Evolutionary conservation across 768 basidiomycete species (phyloP).

Genomic region (Panus rudis): DNA sequence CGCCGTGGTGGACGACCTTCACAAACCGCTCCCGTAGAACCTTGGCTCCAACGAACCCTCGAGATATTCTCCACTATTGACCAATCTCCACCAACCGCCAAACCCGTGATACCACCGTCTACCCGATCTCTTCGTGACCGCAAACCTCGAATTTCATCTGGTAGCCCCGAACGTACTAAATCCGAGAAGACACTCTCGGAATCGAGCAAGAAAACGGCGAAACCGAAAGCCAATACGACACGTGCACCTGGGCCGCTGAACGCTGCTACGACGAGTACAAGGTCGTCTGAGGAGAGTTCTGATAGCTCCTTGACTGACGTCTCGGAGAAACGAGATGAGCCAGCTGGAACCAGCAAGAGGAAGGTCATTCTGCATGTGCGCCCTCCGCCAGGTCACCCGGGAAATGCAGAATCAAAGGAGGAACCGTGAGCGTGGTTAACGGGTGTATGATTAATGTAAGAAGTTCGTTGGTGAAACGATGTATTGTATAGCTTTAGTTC

Average conservation of each 20-base stretch:
- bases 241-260: neutral
- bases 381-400: no score
- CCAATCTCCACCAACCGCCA: constrained; percentile 10
- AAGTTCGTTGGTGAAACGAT: no score
- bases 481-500: no score
- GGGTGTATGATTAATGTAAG: no score
- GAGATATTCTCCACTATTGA: constrained; percentile 40
- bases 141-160: constrained; percentile 9
- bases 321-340: neutral
- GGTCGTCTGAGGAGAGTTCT: neutral
- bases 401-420: no score
- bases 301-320: neutral
- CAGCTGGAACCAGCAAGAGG: no score
- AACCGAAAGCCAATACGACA: neutral
- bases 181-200: neutral
- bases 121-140: constrained; percentile 47
- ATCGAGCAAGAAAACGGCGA: constrained; percentile 15
- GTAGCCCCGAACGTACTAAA: no score
- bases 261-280: constrained; percentile 1
- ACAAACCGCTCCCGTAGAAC: constrained; percentile 26
- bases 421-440: no score
- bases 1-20: constrained; percentile 44
- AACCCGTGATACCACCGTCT: constrained; percentile 25
- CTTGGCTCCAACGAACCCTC: constrained; percentile 55
- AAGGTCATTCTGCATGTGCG: no score